Evolutionary conservation across 768 basidiomycete genomes (phyloP), one percentile per base, ranked within the genome.

Genomic region (Hortiboletus campestris): DNA sequence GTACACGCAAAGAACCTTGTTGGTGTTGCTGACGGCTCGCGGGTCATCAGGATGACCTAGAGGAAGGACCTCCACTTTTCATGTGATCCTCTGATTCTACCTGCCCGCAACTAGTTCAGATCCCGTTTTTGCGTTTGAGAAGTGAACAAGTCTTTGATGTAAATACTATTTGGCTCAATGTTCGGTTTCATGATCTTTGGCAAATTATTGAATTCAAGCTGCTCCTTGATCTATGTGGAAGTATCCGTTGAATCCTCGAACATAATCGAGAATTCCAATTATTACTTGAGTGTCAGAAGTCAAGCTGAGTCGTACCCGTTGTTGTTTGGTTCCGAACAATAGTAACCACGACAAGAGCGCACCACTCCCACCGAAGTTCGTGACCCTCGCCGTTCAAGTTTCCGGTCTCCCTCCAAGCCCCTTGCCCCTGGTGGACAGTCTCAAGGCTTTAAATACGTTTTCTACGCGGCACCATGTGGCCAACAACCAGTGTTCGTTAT

Each of bases 1-100:
- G 77, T 92, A 11, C 44, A 64, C 4, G 82, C 84, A 1, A 78
- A 77, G 68, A 76, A 65, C 50, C 67, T 84, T 6, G 74, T 70
- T 9, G 88, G 84, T 4, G 61, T 89, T 19, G 88, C 79, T 6
- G 89, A 92, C 60, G 86, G 87, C 11, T 82, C 78, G 51, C 86
- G 83, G 66, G 89, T 94, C 8, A 71, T 93, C 58, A 85, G 80
- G 72, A 87, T 88, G 85, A 70, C 68, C 31, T 81, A 65, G 53
- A 44, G 9, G 31, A 49, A 29, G 14, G 20, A 41, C 11, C 4
- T 25, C 22, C 12, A 14, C 16, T 46, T 32, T 40, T 34, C 16
- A 17, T 32, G 12, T 10, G 17, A 35, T n/a, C 25, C 28, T 44
- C 20, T 28, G 22, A 6, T 7, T 42, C 39, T 32, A n/a, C 36